These are phyloP conservation scores for Volvox carteri DNA, from an alignment of 163 green algal genomes.

Conservation along the genomic window DNA sequence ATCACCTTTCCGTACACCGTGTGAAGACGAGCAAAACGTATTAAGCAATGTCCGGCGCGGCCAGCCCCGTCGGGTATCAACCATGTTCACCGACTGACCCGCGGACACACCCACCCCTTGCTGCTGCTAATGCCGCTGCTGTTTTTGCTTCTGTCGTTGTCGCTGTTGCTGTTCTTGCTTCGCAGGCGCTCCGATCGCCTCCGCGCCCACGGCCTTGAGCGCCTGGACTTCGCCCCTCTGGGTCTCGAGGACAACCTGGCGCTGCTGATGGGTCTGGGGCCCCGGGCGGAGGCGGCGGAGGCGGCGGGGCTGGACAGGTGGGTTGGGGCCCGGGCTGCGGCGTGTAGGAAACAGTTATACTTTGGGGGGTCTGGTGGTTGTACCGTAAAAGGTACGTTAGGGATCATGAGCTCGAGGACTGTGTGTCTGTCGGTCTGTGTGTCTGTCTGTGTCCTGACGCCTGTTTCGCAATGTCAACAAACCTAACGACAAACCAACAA, in stretches of 20 bases:
- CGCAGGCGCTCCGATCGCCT: conserved; percentile 41
- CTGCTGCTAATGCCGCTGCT: too few relatives aligned
- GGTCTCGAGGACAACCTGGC: conserved; percentile 88
- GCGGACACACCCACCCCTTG: too few relatives aligned
- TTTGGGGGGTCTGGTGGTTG: background rate
- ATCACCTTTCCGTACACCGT: too few relatives aligned
- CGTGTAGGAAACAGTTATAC: background rate
- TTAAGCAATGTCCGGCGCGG: too few relatives aligned
- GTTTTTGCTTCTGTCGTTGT: too few relatives aligned
- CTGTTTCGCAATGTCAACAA: background rate
- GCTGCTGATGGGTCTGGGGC: conserved; percentile 67
- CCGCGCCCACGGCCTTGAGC: conserved; percentile 1
- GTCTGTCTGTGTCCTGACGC: background rate
- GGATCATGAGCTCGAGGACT: background rate
- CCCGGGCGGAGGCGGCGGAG: background rate
- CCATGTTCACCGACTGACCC: too few relatives aligned
- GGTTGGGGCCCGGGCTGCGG: background rate
- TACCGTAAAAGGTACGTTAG: background rate
- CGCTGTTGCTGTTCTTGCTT: too few relatives aligned
- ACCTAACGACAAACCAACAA: too few relatives aligned
- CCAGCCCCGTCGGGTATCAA: too few relatives aligned
- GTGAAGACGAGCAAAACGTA: too few relatives aligned
- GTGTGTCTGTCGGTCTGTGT: background rate
- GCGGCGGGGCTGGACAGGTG: background rate
- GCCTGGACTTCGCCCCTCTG: conserved; percentile 69